phyloP scores from a whole-genome alignment of 2,329 filamentous ascomycete genomes.

The Pseudogymnoascus sp. region DNA sequence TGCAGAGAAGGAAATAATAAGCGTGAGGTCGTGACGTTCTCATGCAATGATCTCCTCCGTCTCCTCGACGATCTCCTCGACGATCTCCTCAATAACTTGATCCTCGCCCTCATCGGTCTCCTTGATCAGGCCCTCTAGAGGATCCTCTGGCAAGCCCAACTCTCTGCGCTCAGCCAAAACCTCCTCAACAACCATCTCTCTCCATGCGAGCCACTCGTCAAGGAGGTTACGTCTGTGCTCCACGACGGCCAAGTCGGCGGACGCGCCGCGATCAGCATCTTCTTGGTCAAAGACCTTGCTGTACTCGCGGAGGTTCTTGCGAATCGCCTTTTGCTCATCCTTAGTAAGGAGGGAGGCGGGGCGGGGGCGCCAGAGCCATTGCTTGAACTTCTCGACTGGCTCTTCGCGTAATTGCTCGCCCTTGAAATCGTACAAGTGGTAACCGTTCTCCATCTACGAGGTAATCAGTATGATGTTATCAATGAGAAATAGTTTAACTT shows the following conservation, averaged over 20 bases:
- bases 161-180: conserved; percentile 63
- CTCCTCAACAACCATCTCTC: conserved; percentile 64
- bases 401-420: conserved; percentile 85
- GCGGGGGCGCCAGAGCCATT: conserved; percentile 88
- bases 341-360: conserved; percentile 86
- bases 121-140: conserved; percentile 52
- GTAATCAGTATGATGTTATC: conserved; percentile 20
- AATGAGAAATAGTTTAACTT: conserved; percentile 36
- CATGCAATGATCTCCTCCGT: conserved; percentile 62
- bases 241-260: conserved; percentile 87
- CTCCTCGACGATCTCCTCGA: conserved; percentile 78
- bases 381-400: conserved; percentile 93
- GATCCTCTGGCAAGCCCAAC: conserved; percentile 58
- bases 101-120: conserved; percentile 60
- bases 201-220: conserved; percentile 84
- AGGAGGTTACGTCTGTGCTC: conserved; percentile 76
- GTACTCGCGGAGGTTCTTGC: conserved; percentile 98
- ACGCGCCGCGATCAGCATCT: conserved; percentile 86
- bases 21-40: conserved; percentile 11
- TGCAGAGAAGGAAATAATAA: conserved; percentile 10
- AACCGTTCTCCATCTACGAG: conserved; percentile 92
- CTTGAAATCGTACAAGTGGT: conserved; percentile 95
- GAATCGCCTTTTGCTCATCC: conserved; percentile 94
- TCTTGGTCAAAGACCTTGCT: conserved; percentile 90
- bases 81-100: conserved; percentile 77